Evolutionary conservation across 1,284 basidiomycete genomes (phyloP).

Genomic region (Cutaneotrichosporon arboriforme): DNA sequence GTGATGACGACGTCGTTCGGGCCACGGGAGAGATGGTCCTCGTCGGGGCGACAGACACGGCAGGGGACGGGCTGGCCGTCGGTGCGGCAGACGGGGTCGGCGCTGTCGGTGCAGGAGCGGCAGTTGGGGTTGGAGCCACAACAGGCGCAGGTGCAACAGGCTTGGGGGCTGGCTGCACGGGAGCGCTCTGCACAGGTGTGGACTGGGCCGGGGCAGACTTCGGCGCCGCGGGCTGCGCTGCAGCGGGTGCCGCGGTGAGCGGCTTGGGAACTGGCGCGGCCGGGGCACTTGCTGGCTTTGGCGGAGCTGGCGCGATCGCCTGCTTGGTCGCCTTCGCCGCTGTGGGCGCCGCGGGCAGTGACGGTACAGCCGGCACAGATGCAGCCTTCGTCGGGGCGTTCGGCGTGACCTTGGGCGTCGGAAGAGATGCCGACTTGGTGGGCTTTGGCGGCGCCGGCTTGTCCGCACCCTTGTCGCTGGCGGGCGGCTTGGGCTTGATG

Average conservation of each 20-base stretch:
- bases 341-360: neutral
- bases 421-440: neutral
- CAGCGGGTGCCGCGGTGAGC: neutral
- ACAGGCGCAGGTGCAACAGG: neutral
- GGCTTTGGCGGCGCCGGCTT: neutral
- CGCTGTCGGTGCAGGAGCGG: neutral
- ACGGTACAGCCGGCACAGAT: neutral
- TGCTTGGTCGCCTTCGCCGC: too few species aligned
- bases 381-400: neutral
- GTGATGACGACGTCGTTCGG: constrained; percentile 10
- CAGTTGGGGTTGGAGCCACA: constrained; percentile 1
- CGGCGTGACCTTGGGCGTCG: neutral
- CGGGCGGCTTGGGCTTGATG: neutral
- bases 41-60: constrained; percentile 1
- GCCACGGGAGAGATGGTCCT: constrained; percentile 16
- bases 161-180: too few species aligned
- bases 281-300: neutral
- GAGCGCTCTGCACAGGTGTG: too few species aligned
- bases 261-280: neutral
- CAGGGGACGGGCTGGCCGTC: neutral
- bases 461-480: neutral
- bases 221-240: neutral
- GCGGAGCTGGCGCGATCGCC: neutral
- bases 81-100: neutral
- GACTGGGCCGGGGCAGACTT: neutral